Evolutionary conservation across 495 filamentous ascomycete species (phyloP), one percentile per base, ranked within the genome.

Genomic region (Glarea lozoyensis): DNA sequence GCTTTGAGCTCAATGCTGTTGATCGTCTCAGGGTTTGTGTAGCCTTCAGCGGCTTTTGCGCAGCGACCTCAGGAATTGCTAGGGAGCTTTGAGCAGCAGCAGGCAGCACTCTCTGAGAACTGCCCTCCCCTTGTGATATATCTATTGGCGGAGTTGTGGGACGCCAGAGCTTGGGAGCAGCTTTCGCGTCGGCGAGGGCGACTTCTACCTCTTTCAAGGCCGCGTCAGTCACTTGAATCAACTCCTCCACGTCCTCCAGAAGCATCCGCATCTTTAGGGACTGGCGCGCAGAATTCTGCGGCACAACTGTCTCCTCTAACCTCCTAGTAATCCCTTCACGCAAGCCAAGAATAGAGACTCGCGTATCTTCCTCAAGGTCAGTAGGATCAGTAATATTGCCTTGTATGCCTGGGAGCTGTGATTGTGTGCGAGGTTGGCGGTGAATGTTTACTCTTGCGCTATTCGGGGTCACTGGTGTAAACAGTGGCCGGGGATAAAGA

Each of bases 161-260:
- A 34, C 36, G 42, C 48, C 53, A 54, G 15, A 20, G 37, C 23
- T 51, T 32, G 15, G 43, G 54, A 41, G 42, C 56, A 54, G 40
- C 21, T 40, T 53, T 55, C 22, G 62, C 58, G 25, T 65, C 61
- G 12, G 53, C 55, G 10, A 67, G 34, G 4, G 63, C 55, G 36
- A 42, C 48, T 12, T 56, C 56, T 5, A 63, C 55, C 11, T 54
- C 56, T 34, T 58, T 53, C 44, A 68, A 68, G 17, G 66, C 65
- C 40, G 65, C 57, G 37, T 70, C 68, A 3, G 65, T 60, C 48
- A 69, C 64, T 39, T 58, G 56, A 42, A 67, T 65, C 52, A 73
- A 63, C 37, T 62, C 57, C 33, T 63, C 58, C 11, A 65, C 52
- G 46, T 68, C 39, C 54, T 56, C 60, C 36, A 43, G 19, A 46